These are phyloP conservation scores for Pestalotiopsis sp. DNA, from an alignment of 2,329 filamentous ascomycete species.

Conservation along the genomic window DNA sequence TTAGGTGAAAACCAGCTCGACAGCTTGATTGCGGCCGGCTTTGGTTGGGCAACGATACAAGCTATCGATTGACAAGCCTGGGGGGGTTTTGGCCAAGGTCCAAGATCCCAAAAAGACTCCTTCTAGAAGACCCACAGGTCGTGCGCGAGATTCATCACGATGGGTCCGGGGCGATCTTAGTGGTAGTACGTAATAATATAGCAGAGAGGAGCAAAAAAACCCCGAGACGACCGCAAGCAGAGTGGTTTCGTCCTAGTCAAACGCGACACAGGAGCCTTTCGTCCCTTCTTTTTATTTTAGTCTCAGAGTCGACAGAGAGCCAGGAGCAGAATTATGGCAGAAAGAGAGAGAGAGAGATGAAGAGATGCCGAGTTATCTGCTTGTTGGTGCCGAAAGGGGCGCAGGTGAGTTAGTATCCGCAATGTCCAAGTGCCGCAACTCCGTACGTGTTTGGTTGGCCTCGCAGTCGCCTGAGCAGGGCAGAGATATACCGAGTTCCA, in stretches of 20 bases:
- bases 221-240: background rate
- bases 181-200: conserved; percentile 5
- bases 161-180: conserved; percentile 4
- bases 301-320: background rate
- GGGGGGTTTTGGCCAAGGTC: background rate
- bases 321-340: background rate
- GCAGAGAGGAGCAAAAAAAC: background rate
- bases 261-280: background rate
- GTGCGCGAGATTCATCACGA: conserved; percentile 10
- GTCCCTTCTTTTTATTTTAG: background rate
- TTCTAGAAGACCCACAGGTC: conserved; percentile 11
- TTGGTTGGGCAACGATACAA: conserved; percentile 1
- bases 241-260: background rate
- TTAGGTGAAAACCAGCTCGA: background rate
- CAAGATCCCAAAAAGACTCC: background rate
- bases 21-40: conserved; percentile 3
- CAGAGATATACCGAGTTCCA: background rate
- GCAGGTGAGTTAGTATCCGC: background rate
- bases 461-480: background rate
- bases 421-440: background rate
- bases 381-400: background rate
- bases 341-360: too few relatives aligned
- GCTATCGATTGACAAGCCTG: conserved; percentile 2
- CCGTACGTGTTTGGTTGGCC: background rate
- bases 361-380: background rate